A percentile compares a stretch with the other conserved stretches of the same genome.
These are phyloP conservation scores for Hortiboletus campestris DNA, from an alignment of 768 basidiomycete species.

Conservation along the genomic window DNA sequence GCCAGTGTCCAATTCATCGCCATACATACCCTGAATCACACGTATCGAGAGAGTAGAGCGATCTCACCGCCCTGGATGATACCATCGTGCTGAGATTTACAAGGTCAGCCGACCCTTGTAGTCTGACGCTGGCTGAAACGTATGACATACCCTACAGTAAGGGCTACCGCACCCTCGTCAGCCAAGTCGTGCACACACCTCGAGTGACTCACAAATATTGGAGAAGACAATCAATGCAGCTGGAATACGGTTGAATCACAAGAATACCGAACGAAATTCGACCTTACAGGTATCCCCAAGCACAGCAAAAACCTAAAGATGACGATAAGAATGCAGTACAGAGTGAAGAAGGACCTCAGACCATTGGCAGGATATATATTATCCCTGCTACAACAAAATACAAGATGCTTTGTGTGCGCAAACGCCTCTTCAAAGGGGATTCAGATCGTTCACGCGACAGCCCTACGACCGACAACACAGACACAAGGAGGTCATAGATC, in stretches of 20 bases:
- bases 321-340: neutral
- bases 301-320: slow-evolving; percentile 5
- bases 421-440: slow-evolving; percentile 16
- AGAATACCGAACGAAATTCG: neutral
- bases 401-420: slow-evolving; percentile 17
- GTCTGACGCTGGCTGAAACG: neutral
- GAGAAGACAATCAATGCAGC: neutral
- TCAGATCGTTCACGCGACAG: slow-evolving; percentile 7
- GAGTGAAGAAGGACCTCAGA: neutral
- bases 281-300: slow-evolving; percentile 5
- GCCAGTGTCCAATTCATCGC: too few relatives aligned
- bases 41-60: neutral
- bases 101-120: neutral
- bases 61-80: slow-evolving; percentile 12
- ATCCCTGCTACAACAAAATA: slow-evolving; percentile 15
- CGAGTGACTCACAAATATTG: neutral
- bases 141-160: slow-evolving; percentile 6
- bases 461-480: slow-evolving; percentile 16
- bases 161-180: slow-evolving; percentile 6
- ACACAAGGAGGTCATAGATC: slow-evolving; percentile 18
- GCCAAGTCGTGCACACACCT: neutral
- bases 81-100: slow-evolving; percentile 3
- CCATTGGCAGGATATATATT: slow-evolving; percentile 14
- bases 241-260: neutral
- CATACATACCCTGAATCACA: neutral